phyloP scores from a whole-genome alignment of 805 yeast genomes.

The Komagataella populi region DNA sequence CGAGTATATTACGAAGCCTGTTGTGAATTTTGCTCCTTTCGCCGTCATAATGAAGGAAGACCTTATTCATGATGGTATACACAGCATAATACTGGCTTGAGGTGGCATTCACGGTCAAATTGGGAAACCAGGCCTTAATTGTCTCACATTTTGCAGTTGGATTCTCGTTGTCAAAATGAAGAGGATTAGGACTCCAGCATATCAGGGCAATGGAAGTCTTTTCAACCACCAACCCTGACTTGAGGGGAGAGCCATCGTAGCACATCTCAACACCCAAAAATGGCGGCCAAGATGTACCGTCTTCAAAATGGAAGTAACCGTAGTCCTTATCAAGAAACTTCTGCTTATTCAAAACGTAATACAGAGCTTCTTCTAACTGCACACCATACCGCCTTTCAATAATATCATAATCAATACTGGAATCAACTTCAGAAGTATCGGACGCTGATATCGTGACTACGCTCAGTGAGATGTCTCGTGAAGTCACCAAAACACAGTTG shows the following conservation, averaged over 20 bases:
- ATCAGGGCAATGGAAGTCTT: conserved; percentile 49
- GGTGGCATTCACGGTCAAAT: conserved; percentile 52
- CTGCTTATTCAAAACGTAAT: conserved; percentile 48
- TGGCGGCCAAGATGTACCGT: conserved; percentile 77
- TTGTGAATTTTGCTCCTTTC: conserved; percentile 41
- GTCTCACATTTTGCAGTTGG: conserved; percentile 21
- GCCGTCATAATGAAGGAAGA: conserved; percentile 67
- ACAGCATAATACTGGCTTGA: conserved; percentile 62
- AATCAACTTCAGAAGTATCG: conserved; percentile 24
- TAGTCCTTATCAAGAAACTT: conserved; percentile 17
- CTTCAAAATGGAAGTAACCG: conserved; percentile 24
- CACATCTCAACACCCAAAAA: conserved; percentile 72
- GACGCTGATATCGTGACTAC: conserved; percentile 47
- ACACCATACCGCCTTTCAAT: conserved; percentile 52
- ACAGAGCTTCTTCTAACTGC: conserved; percentile 53
- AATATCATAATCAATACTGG: conserved; percentile 5
- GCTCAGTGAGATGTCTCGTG: conserved; percentile 59
- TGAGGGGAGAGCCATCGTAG: conserved; percentile 33
- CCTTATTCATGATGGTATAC: conserved; percentile 45
- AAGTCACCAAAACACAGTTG: conserved; percentile 53
- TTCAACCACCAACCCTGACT: conserved; percentile 38
- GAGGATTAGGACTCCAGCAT: conserved; percentile 37
- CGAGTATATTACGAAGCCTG: conserved; percentile 41
- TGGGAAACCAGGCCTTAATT: conserved; percentile 54
- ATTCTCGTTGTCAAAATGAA: conserved; percentile 11